A percentile compares a stretch with the other conserved stretches of the same genome.
These are phyloP conservation scores for Tephrocybe sp. DNA, from an alignment of 768 basidiomycete genomes.

Conservation along the genomic window DNA sequence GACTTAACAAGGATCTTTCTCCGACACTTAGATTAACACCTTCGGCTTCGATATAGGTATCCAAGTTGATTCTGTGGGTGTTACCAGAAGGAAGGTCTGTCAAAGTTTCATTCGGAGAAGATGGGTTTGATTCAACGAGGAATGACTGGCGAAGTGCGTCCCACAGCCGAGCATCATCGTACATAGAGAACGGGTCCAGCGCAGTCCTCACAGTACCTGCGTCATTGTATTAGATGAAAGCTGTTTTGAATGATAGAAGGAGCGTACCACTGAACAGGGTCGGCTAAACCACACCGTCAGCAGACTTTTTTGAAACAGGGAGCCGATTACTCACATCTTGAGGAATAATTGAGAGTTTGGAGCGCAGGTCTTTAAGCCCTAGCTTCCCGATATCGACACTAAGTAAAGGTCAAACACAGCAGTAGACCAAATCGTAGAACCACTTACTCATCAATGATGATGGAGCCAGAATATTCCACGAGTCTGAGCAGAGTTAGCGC, in stretches of 20 bases:
- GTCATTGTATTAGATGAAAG: not conserved
- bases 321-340: constrained; percentile 47
- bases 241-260: constrained; percentile 25
- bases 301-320: not conserved
- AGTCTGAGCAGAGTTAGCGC: constrained; percentile 66
- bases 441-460: constrained; percentile 59
- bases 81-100: constrained; percentile 36
- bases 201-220: constrained; percentile 56
- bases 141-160: constrained; percentile 68
- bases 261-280: constrained; percentile 51
- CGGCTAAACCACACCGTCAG: constrained; percentile 33
- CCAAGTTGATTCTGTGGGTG: constrained; percentile 49
- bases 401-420: constrained; percentile 11
- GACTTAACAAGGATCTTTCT: constrained; percentile 68
- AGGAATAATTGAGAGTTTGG: constrained; percentile 62
- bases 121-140: constrained; percentile 30
- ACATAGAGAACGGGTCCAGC: constrained; percentile 58
- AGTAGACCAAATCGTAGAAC: not conserved
- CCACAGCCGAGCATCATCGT: constrained; percentile 64
- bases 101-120: constrained; percentile 39
- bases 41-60: constrained; percentile 74
- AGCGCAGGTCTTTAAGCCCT: constrained; percentile 61
- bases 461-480: constrained; percentile 63
- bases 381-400: constrained; percentile 67
- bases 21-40: constrained; percentile 74